Evolutionary conservation across 306 rosid genomes (phyloP), one percentile per base, ranked within the genome.

Genomic region (Glycyrrhiza uralensis): DNA sequence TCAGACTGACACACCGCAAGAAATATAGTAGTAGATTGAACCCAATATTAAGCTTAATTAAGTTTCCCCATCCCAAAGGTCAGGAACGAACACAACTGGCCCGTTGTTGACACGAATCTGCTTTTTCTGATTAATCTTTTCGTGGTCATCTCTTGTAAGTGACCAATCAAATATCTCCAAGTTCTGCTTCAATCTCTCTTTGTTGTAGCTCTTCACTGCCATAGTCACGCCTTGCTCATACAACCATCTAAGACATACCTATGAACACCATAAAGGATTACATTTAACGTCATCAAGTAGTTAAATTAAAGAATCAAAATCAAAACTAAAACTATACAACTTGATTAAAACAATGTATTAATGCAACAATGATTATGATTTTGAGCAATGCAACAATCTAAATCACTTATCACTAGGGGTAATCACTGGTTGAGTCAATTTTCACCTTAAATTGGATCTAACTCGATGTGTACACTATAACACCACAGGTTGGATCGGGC

Each of bases 191-290:
- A 88, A 26, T 42, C 90, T 81, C 42, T 81, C 82, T 6, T 71
- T 85, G 46, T 85, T 79, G 76, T 72, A 81, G 74, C 93, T 88
- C 82, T 85, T 83, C 9, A 79, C 85, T 13, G 62, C 84, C 3
- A 83, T 0, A 6, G 78, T 70, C 12, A 67, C 82, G 0, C 88
- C 87, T 74, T 42, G 54, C 57, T 85, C 87, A 18, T 81, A 81
- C 3, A 79, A 33, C 88, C 88, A 85, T 74, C 90, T 76, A n/a
- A 83, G 72, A 52, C 74, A 47, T 14, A 85, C 85, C 87, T 83
- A 36, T 45, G n/a, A 19, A 18, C 11, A 41, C 8, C 22, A 23
- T 2, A 76, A 9, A 10, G 3, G 7, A 51, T 1, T 10, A 2
- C 6, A 0, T 45, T 55, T 55, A 52, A 23, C 58, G 2, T 24